Evolutionary conservation across 2,329 filamentous ascomycete species (phyloP).

Genomic region (Sporothrix humicola): DNA sequence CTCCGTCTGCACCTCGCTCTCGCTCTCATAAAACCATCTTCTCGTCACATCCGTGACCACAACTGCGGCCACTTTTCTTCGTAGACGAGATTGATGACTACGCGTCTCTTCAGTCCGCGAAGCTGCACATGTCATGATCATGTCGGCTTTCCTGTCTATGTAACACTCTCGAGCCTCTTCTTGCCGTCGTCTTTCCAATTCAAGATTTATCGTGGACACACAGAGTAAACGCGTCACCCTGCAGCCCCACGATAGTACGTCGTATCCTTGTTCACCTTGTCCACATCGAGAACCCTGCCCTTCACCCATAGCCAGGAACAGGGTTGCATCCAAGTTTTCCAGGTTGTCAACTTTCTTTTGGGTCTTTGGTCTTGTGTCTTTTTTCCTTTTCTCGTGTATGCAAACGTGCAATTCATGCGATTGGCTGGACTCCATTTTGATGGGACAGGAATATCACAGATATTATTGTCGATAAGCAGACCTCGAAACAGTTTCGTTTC

Average conservation of each 20-base stretch:
- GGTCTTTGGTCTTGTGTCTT: neutral
- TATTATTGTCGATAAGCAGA: too few species aligned
- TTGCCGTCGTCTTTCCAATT: neutral
- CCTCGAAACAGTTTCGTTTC: neutral
- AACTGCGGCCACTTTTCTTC: neutral
- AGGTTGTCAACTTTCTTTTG: neutral
- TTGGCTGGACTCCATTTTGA: neutral
- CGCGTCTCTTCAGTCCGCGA: neutral
- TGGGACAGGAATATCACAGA: neutral
- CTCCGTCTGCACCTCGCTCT: neutral
- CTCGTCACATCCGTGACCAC: neutral
- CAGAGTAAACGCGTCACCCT: slow-evolving; percentile 8
- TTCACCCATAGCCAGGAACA: too few species aligned
- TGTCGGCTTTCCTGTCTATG: neutral
- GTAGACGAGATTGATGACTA: neutral
- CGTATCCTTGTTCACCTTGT: neutral
- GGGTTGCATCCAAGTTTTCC: neutral
- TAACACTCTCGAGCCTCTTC: slow-evolving; percentile 9
- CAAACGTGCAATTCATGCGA: neutral
- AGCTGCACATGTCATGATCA: too few species aligned
- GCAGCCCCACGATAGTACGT: neutral
- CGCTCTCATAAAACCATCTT: neutral
- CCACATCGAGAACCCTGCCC: neutral
- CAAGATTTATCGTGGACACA: neutral
- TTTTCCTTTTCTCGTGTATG: neutral